Percentiles rank a stretch among this genome's conserved stretches.
Conservation (phyloP, 2,329 filamentous ascomycete species). For the Colletotrichum tropicale region DNA sequence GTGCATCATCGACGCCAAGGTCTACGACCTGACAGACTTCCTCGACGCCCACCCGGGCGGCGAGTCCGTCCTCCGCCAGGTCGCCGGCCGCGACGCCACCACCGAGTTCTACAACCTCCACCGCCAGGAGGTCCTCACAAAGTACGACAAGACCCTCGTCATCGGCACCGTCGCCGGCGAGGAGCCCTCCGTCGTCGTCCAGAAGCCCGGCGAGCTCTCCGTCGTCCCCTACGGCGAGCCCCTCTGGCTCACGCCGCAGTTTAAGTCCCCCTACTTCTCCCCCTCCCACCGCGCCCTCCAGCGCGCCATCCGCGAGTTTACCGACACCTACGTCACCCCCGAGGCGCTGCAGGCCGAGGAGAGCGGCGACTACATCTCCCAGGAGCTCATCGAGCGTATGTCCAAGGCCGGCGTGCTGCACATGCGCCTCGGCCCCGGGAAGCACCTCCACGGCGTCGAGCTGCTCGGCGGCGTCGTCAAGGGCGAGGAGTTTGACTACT, state of each 20-base stretch:
- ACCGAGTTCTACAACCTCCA: conserved; percentile 90
- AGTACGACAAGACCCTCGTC: conserved; percentile 72
- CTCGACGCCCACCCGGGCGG: conserved; percentile 85
- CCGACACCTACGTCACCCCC: conserved; percentile 71
- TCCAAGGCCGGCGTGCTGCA: conserved; percentile 75
- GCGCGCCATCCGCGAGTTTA: conserved; percentile 74
- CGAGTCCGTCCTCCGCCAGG: conserved; percentile 77
- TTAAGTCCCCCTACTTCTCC: conserved; percentile 81
- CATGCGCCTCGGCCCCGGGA: conserved; percentile 83
- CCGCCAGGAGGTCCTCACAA: conserved; percentile 84
- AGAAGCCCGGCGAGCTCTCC: conserved; percentile 73
- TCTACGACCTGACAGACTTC: conserved; percentile 88
- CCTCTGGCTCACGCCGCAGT: conserved; percentile 78
- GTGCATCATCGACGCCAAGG: conserved; percentile 85
- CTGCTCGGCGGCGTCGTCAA: conserved; percentile 73
- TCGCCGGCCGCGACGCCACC: conserved; percentile 83
- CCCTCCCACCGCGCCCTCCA: conserved; percentile 74
- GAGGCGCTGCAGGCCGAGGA: conserved; percentile 80
- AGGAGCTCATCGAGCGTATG: conserved; percentile 80
- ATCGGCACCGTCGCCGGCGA: conserved; percentile 79
- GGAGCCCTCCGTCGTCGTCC: conserved; percentile 73
- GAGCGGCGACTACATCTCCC: conserved; percentile 72
- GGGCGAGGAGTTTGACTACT: conserved; percentile 85
- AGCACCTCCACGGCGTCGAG: conserved; percentile 75
- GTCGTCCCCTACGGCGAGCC: conserved; percentile 85